phyloP scores from a whole-genome alignment of 1,284 basidiomycete species.

The Trichosporon asahii region DNA sequence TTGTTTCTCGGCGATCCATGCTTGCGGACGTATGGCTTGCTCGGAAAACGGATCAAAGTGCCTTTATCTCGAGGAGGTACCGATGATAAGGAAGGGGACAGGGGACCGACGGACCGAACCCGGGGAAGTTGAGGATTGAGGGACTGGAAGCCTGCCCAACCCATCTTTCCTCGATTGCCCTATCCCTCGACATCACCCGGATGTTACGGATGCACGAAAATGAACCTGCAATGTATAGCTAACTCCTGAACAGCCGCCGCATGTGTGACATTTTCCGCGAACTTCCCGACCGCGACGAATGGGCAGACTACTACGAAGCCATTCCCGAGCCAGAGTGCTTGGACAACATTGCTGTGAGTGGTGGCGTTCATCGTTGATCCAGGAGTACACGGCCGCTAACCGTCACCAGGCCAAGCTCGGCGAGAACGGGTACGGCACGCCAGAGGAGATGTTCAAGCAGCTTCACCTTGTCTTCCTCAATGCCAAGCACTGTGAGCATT shows the following conservation, averaged over 20 bases:
- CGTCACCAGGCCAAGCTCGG: slow-evolving; percentile 33
- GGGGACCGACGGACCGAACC: slow-evolving; percentile 5
- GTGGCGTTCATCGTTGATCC: not conserved
- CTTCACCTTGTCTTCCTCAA: slow-evolving; percentile 51
- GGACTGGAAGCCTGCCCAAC: not conserved
- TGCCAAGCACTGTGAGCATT: slow-evolving; percentile 48
- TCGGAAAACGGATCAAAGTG: not conserved
- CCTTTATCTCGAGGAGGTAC: slow-evolving; percentile 1
- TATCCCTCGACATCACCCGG: not conserved
- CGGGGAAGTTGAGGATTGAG: slow-evolving; percentile 8
- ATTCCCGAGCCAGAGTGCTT: slow-evolving; percentile 50
- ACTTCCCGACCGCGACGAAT: slow-evolving; percentile 41
- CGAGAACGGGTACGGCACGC: slow-evolving; percentile 31
- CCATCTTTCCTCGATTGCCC: not conserved
- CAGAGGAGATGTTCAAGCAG: slow-evolving; percentile 47
- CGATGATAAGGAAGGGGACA: slow-evolving; percentile 4
- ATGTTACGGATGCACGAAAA: not conserved
- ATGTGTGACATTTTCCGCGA: slow-evolving; percentile 43
- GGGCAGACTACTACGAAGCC: slow-evolving; percentile 47
- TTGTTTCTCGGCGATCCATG: not conserved
- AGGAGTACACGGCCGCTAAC: not conserved
- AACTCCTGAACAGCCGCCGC: slow-evolving; percentile 28
- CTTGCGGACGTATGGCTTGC: slow-evolving; percentile 1
- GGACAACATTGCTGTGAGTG: slow-evolving; percentile 45
- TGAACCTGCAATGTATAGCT: not conserved